These are phyloP conservation scores for Sporothrix pallida DNA, from an alignment of 2,329 filamentous ascomycete species.

Conservation along the genomic window DNA sequence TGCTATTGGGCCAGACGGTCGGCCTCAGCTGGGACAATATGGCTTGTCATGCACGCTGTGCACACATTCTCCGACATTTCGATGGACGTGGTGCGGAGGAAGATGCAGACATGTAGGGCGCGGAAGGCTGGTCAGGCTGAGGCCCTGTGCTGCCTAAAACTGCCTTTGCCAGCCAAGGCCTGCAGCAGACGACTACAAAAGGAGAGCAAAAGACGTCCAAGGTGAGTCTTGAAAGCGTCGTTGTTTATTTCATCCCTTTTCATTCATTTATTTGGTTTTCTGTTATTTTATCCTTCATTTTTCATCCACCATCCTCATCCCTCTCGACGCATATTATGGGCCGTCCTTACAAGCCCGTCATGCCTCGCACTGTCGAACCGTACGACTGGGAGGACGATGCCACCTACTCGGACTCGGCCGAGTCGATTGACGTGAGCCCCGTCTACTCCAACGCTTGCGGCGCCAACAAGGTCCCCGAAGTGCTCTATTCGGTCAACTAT, in stretches of 20 bases:
- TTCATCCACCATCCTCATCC: background rate
- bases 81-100: no score
- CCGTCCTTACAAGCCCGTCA: no score
- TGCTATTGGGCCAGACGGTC: background rate
- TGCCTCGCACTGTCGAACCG: background rate
- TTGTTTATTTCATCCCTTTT: conserved; percentile 6
- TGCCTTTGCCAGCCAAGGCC: background rate
- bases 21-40: background rate
- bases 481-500: conserved; percentile 52
- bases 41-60: background rate
- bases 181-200: background rate
- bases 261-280: background rate
- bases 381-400: background rate
- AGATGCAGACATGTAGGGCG: background rate
- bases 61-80: background rate
- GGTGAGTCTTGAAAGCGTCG: no score
- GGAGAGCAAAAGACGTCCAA: no score
- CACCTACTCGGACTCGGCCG: background rate
- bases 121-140: background rate
- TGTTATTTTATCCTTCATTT: background rate
- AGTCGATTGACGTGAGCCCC: no score
- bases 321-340: no score
- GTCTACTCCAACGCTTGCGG: background rate
- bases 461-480: conserved; percentile 42
- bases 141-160: conserved; percentile 17